Percentiles rank a stretch among this genome's conserved stretches.
phyloP scores from a whole-genome alignment of 345 rosid genomes.

The Ailanthus altissimus region DNA sequence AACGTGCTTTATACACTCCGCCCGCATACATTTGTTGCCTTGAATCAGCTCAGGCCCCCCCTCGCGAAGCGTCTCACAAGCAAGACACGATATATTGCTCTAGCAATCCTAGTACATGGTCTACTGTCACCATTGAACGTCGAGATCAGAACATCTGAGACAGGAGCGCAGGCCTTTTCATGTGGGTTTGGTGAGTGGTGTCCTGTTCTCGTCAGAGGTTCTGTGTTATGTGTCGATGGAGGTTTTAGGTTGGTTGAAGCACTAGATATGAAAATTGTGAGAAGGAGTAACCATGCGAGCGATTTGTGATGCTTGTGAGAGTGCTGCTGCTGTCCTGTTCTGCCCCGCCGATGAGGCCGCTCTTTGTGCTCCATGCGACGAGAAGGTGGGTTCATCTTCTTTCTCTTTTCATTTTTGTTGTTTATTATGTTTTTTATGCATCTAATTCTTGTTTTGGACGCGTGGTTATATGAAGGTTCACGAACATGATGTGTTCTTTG shows the following conservation, averaged over 20 bases:
- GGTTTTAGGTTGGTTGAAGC: constrained; percentile 17
- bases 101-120: background rate
- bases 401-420: background rate
- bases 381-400: constrained; percentile 43
- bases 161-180: background rate
- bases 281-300: constrained; percentile 56
- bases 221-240: background rate
- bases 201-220: background rate
- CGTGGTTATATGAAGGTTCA: background rate
- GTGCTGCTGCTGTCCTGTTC: constrained; percentile 78
- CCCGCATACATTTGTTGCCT: background rate
- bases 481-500: background rate
- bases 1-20: too few species aligned
- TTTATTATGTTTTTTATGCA: background rate
- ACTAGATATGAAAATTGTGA: constrained; percentile 38
- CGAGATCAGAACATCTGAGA: background rate
- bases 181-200: background rate
- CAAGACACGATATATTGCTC: background rate
- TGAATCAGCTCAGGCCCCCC: background rate
- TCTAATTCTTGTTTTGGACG: background rate
- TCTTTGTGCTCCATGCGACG: constrained; percentile 78
- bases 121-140: background rate
- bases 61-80: background rate
- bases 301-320: constrained; percentile 88
- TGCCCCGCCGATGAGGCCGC: constrained; percentile 94